Base-by-base conservation (phyloP, 331 rosid species). In the Rosa hybrid region DNA sequence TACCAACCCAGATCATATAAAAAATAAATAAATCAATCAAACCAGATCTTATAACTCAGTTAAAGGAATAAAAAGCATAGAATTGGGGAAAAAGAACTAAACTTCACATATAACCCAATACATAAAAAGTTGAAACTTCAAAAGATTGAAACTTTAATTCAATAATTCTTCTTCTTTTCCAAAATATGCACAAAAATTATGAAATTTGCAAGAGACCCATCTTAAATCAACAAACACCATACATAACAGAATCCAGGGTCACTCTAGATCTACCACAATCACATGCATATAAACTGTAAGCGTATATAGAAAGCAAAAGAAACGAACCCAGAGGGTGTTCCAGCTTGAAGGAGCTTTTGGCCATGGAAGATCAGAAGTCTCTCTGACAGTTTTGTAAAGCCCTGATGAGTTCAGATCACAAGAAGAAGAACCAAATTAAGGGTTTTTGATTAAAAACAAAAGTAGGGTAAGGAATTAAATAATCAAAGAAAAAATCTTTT, bases 281-380 rank as follows among this genome's bases (percentile, higher is more conserved):
- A 20, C 63, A 44, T 9, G 49, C 7, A 39, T 9, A 68, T 38
- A 5, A 64, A 18, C 48, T 16, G 46, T 34, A 34, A 6, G 71
- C 44, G 21, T 34, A 0, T 7, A 56, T 48, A 30, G 80, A 69
- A 46, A 77, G 62, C 60, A 80, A 85, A 79, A 73, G 72, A 72
- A 34, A 27, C 69, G 21, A 73, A 86, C 87, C 90, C 5, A 86
- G 90, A 13, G 86, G 89, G 62, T 86, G 89, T 75, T 86, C 89
- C 27, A 84, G 83, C 81, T 86, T 86, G 87, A 86, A 86, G 81
- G 86, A 86, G 78, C 90, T 84, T 63, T 86, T 84, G 70, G 90
- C 87, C 90, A 86, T 84, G 80, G 77, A 27, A 60, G 48, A 68
- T 39, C 56, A 20, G n/a, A 63, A 34, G 18, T 54, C 62, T 63